A percentile compares a stretch with the other conserved stretches of the same genome.
phyloP scores from a whole-genome alignment of 2,329 filamentous ascomycete species.

The Teratosphaeria viscida region DNA sequence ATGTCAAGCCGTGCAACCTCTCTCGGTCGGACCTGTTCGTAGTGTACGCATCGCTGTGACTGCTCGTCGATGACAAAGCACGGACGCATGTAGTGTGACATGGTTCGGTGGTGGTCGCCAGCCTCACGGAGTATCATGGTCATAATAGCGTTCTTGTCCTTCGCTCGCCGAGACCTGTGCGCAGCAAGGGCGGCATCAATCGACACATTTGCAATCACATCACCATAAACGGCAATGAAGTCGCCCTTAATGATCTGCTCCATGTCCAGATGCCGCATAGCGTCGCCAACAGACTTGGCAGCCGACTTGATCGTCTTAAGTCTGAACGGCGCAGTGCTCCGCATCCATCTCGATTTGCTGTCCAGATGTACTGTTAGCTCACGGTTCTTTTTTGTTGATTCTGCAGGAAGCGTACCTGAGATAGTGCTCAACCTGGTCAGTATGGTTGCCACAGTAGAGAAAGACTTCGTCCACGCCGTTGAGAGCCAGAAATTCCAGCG shows the following conservation, averaged over 20 bases:
- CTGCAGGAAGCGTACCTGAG: slow-evolving; percentile 45
- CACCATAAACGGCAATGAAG: slow-evolving; percentile 86
- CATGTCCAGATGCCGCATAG: slow-evolving; percentile 84
- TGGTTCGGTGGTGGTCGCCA: slow-evolving; percentile 64
- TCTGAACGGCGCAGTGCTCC: slow-evolving; percentile 67
- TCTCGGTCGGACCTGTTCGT: slow-evolving; percentile 75
- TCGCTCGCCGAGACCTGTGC: slow-evolving; percentile 69
- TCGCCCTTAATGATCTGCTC: slow-evolving; percentile 77
- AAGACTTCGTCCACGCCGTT: slow-evolving; percentile 91
- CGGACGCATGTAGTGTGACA: slow-evolving; percentile 62
- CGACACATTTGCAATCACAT: slow-evolving; percentile 79
- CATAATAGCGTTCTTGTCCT: slow-evolving; percentile 94
- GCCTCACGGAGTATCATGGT: slow-evolving; percentile 81
- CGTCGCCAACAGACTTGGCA: slow-evolving; percentile 80
- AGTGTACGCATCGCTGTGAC: slow-evolving; percentile 77
- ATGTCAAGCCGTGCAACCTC: slow-evolving; percentile 54
- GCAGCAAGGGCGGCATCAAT: slow-evolving; percentile 69
- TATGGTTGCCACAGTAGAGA: slow-evolving; percentile 82
- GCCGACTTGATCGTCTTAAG: slow-evolving; percentile 81
- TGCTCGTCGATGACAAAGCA: slow-evolving; percentile 78
- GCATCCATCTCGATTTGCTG: slow-evolving; percentile 56
- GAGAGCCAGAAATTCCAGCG: slow-evolving; percentile 88
- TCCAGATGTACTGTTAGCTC: background rate
- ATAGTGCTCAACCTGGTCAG: slow-evolving; percentile 77
- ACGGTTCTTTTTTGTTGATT: background rate